Conservation (phyloP, 2,329 filamentous ascomycete genomes). For the Macrophomina pseudophaseolina region DNA sequence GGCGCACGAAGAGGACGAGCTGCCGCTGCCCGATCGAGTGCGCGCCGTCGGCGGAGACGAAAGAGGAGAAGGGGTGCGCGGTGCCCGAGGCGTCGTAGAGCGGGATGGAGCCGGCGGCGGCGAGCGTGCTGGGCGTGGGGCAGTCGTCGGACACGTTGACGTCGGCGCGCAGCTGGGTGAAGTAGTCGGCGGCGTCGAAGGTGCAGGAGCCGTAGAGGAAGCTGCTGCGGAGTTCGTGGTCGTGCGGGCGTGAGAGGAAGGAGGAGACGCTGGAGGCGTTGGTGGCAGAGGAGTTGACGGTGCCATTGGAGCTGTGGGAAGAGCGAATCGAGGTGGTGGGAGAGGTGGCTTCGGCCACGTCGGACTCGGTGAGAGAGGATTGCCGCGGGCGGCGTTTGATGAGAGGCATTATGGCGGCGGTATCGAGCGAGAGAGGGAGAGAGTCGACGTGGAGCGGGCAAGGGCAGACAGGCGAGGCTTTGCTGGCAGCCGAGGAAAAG, state of each 20-base stretch:
- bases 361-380: not conserved
- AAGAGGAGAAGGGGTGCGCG: constrained; percentile 64
- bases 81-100: constrained; percentile 68
- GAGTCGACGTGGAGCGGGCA: not conserved
- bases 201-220: constrained; percentile 21
- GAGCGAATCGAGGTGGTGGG: constrained; percentile 2
- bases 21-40: constrained; percentile 40
- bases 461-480: not conserved
- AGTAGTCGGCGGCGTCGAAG: constrained; percentile 41
- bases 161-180: constrained; percentile 39
- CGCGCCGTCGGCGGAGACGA: constrained; percentile 59
- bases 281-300: not conserved
- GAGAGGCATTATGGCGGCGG: constrained; percentile 2
- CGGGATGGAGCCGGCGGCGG: constrained; percentile 35
- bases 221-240: constrained; percentile 1
- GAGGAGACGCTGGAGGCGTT: constrained; percentile 20
- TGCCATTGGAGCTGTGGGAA: constrained; percentile 17
- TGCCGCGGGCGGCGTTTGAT: not conserved
- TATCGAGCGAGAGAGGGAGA: not conserved
- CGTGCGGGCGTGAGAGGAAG: not conserved
- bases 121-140: not conserved
- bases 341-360: constrained; percentile 6
- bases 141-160: constrained; percentile 30
- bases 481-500: not conserved
- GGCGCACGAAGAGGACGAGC: constrained; percentile 47